Evolutionary conservation across 2,329 filamentous ascomycete species (phyloP).

Genomic region (Colletotrichum sojae): DNA sequence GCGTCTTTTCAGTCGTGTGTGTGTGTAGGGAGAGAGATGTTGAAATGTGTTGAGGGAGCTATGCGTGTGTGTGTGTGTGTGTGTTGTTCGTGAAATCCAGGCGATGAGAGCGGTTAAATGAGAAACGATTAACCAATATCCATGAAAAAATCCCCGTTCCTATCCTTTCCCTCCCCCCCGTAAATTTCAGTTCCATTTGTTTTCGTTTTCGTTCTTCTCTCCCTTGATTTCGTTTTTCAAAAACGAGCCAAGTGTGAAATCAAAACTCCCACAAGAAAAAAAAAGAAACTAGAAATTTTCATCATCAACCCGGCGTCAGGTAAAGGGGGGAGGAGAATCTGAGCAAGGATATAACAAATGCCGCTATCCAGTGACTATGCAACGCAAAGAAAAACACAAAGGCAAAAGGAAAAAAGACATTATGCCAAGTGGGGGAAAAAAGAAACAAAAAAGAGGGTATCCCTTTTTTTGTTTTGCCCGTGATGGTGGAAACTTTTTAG

Average conservation of each 20-base stretch:
- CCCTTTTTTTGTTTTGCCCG: slow-evolving; percentile 8
- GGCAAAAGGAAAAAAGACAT: slow-evolving; percentile 41
- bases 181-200: slow-evolving; percentile 2
- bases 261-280: slow-evolving; percentile 18
- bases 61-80: no score
- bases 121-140: slow-evolving; percentile 24
- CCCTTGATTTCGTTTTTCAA: slow-evolving; percentile 26
- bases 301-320: slow-evolving; percentile 43
- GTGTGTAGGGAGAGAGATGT: no score
- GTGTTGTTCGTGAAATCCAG: no score
- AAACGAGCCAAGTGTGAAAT: slow-evolving; percentile 6
- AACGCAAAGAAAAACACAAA: slow-evolving; percentile 40
- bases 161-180: slow-evolving; percentile 41
- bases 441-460: slow-evolving; percentile 35
- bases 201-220: slow-evolving; percentile 14
- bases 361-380: slow-evolving; percentile 38
- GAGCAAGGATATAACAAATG: slow-evolving; percentile 42
- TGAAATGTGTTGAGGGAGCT: no score
- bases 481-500: background rate
- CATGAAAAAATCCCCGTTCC: slow-evolving; percentile 31
- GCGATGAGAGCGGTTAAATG: no score
- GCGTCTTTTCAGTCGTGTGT: no score
- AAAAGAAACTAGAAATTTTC: slow-evolving; percentile 44
- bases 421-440: slow-evolving; percentile 17
- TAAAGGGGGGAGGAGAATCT: slow-evolving; percentile 42